Evolutionary conservation across 2,329 filamentous ascomycete species (phyloP).

Genomic region (Gremmenia infestans): DNA sequence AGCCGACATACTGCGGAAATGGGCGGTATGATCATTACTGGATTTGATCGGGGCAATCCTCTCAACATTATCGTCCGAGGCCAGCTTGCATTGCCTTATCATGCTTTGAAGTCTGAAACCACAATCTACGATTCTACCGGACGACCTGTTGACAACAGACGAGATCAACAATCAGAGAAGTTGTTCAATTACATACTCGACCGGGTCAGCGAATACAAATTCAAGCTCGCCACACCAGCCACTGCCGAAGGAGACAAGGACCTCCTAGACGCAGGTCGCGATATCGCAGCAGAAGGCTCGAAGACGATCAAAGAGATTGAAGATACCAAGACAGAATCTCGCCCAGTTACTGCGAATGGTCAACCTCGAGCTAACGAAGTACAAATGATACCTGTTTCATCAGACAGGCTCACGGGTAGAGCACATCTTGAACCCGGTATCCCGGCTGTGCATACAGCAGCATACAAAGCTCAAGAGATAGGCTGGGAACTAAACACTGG

Average conservation of each 20-base stretch:
- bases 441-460: slow-evolving; percentile 65
- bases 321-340: slow-evolving; percentile 51
- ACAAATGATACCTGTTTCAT: slow-evolving; percentile 57
- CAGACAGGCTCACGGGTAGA: slow-evolving; percentile 66
- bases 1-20: slow-evolving; percentile 82
- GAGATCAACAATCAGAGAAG: slow-evolving; percentile 81
- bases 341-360: slow-evolving; percentile 46
- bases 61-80: slow-evolving; percentile 86
- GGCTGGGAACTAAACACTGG: slow-evolving; percentile 74
- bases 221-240: slow-evolving; percentile 64
- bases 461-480: slow-evolving; percentile 71
- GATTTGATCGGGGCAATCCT: slow-evolving; percentile 92
- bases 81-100: slow-evolving; percentile 82
- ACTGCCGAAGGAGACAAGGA: slow-evolving; percentile 79
- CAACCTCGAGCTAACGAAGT: slow-evolving; percentile 32
- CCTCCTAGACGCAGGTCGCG: slow-evolving; percentile 76
- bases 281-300: slow-evolving; percentile 64
- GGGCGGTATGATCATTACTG: slow-evolving; percentile 97
- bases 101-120: slow-evolving; percentile 72
- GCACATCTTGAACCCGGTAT: slow-evolving; percentile 67
- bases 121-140: slow-evolving; percentile 86
- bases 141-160: slow-evolving; percentile 67
- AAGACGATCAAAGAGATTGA: slow-evolving; percentile 71
- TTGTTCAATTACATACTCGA: slow-evolving; percentile 95
- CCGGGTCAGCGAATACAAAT: slow-evolving; percentile 84